These are phyloP conservation scores for Starmerella vaccinii DNA, from an alignment of 805 yeast genomes.

Conservation along the genomic window DNA sequence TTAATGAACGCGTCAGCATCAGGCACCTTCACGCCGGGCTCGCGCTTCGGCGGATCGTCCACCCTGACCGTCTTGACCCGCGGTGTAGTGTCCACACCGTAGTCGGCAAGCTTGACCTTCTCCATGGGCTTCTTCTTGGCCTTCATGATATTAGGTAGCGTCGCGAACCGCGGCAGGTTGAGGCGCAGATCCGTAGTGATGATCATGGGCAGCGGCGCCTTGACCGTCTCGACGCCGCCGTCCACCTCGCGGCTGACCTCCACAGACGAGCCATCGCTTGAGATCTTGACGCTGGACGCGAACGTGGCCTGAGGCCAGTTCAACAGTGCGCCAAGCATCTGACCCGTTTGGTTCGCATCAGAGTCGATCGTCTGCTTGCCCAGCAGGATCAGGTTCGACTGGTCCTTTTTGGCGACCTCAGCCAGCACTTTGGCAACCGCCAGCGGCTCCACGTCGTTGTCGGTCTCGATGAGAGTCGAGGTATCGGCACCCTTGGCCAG, in stretches of 20 bases:
- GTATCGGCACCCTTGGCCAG: slow-evolving; percentile 91
- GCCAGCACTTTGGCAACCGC: slow-evolving; percentile 77
- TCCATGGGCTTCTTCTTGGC: slow-evolving; percentile 93
- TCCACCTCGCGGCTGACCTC: slow-evolving; percentile 86
- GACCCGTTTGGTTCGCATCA: slow-evolving; percentile 92
- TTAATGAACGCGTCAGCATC: slow-evolving; percentile 71
- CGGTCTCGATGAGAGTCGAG: slow-evolving; percentile 70
- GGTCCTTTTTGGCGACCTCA: slow-evolving; percentile 57
- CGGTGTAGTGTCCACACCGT: slow-evolving; percentile 53
- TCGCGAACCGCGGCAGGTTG: slow-evolving; percentile 92
- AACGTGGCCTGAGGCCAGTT: slow-evolving; percentile 96
- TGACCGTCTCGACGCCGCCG: slow-evolving; percentile 81
- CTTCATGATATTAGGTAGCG: slow-evolving; percentile 93
- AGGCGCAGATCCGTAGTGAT: slow-evolving; percentile 89
- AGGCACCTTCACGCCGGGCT: slow-evolving; percentile 70
- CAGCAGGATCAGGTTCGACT: slow-evolving; percentile 68
- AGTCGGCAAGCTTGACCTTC: slow-evolving; percentile 50
- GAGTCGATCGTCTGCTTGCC: slow-evolving; percentile 98
- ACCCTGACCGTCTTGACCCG: slow-evolving; percentile 63
- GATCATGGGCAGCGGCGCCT: slow-evolving; percentile 69
- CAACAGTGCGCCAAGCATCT: slow-evolving; percentile 85
- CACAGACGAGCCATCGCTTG: slow-evolving; percentile 41
- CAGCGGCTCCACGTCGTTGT: slow-evolving; percentile 71
- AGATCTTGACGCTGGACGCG: slow-evolving; percentile 71
- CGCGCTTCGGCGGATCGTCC: slow-evolving; percentile 75